These are phyloP conservation scores for Phallus indusiatus DNA, from an alignment of 768 basidiomycete genomes.

Conservation along the genomic window DNA sequence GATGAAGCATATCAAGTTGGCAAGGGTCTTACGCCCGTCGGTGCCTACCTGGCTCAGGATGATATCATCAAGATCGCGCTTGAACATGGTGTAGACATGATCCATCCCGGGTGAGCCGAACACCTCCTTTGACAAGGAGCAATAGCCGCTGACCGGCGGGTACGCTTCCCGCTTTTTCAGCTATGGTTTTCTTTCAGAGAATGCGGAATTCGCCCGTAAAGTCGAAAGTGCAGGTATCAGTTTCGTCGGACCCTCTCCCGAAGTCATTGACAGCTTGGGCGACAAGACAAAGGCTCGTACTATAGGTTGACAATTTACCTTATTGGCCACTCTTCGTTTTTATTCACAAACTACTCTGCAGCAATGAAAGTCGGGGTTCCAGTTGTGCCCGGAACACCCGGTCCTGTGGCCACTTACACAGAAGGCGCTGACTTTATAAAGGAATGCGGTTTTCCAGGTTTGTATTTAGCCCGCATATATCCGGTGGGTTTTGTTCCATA, in stretches of 20 bases:
- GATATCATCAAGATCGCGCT: constrained; percentile 95
- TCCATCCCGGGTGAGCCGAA: constrained; percentile 78
- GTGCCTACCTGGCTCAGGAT: constrained; percentile 93
- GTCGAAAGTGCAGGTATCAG: constrained; percentile 96
- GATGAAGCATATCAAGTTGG: constrained; percentile 99
- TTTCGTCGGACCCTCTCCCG: constrained; percentile 91
- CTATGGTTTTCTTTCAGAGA: constrained; percentile 97
- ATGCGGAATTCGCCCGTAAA: constrained; percentile 93
- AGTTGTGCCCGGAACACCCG: constrained; percentile 97
- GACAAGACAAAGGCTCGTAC: constrained; percentile 98
- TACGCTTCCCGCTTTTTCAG: constrained; percentile 29
- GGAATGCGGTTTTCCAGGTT: constrained; percentile 91
- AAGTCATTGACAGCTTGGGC: constrained; percentile 94
- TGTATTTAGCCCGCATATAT: constrained; percentile 12
- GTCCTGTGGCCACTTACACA: constrained; percentile 69
- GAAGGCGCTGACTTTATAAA: constrained; percentile 86
- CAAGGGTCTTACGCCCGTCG: constrained; percentile 92
- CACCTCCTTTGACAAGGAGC: neutral
- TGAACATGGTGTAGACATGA: constrained; percentile 99
- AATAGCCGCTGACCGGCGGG: neutral
- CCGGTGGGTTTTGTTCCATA: neutral
- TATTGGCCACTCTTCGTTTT: neutral
- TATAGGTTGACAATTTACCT: constrained; percentile 46
- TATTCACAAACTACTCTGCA: constrained; percentile 20
- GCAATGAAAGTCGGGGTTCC: constrained; percentile 90